Conservation (phyloP, 2,329 filamentous ascomycete genomes). For the Tolypocladium pustulatum region DNA sequence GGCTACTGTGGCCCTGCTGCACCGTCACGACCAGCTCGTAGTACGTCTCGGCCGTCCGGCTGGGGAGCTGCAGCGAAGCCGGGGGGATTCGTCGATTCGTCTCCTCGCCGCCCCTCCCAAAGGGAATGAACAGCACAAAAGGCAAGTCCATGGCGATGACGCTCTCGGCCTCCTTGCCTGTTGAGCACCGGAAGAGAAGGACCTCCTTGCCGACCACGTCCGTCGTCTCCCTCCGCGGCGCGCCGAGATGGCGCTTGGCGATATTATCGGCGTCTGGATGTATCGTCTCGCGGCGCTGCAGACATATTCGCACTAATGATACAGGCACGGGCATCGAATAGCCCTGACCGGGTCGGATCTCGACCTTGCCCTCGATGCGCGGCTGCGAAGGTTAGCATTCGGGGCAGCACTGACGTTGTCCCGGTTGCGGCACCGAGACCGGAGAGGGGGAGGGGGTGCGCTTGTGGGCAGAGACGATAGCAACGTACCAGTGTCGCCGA, state of each 20-base stretch:
- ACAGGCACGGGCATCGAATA: slow-evolving; percentile 82
- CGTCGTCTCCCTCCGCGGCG: slow-evolving; percentile 79
- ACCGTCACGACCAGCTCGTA: slow-evolving; percentile 96
- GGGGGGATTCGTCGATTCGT: slow-evolving; percentile 83
- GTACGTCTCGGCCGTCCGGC: slow-evolving; percentile 89
- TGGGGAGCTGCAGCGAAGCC: slow-evolving; percentile 80
- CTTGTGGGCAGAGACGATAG: slow-evolving; percentile 7
- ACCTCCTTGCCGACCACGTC: slow-evolving; percentile 96
- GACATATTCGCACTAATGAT: slow-evolving; percentile 86
- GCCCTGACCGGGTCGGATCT: slow-evolving; percentile 79
- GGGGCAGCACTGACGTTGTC: neutral
- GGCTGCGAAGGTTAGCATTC: slow-evolving; percentile 43
- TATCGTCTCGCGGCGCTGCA: slow-evolving; percentile 91
- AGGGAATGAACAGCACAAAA: slow-evolving; percentile 95
- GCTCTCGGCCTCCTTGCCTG: slow-evolving; percentile 75
- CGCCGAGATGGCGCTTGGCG: slow-evolving; percentile 82
- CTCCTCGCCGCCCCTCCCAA: slow-evolving; percentile 83
- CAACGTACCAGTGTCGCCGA: slow-evolving; percentile 84
- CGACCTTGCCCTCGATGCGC: slow-evolving; percentile 94
- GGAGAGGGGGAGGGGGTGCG: neutral
- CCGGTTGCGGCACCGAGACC: slow-evolving; percentile 1
- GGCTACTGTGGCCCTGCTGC: slow-evolving; percentile 76
- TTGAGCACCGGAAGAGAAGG: slow-evolving; percentile 75
- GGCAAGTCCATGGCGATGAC: slow-evolving; percentile 94
- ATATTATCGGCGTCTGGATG: slow-evolving; percentile 92